Base-by-base conservation (phyloP, 306 rosid genomes). In the Vigna angularis region DNA sequence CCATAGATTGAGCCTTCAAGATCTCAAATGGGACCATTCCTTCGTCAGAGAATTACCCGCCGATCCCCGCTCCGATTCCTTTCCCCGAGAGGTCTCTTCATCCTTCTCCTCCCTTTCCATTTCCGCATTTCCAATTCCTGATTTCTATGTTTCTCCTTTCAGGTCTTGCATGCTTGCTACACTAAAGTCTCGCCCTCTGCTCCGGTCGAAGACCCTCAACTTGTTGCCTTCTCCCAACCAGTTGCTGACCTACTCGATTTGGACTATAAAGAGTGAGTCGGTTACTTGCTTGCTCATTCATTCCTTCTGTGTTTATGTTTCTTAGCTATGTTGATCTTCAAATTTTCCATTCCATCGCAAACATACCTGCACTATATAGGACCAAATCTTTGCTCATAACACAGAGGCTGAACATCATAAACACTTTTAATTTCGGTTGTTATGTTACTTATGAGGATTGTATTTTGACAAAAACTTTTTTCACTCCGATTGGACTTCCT, bases 141-240 rank as follows among this genome's bases (percentile, higher is more conserved):
- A 44, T 45, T 63, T 48, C 10, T 26, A 1, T 24, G 57, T 14
- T 63, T 63, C 14, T n/a, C 42, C 24, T 68, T 66, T 80, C 84
- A 95, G 98, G 98, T 96, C 15, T 74, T 96, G 78, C 99, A 90
- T 83, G 97, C 99, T 66, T 96, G 98, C 66, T 93, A 87, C 76
- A 82, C 98, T 0, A 90, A 86, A 84, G 93, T 93, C 14, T 86
- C 85, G 1, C 98, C 98, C 0, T 93, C 99, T 1, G 91, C 66
- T 30, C 63, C 64, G 84, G 97, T 96, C 32, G 91, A 93, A 15
- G 81, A 88, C 77, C 99, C 99, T 82, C 97, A 93, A 79, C 97
- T 96, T 26, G 98, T 91, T 10, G 90, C 93, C 11, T 96, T 90
- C 89, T 93, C 99, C 4, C 85, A 85, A 71, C 70, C 94, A 0